Evolutionary conservation across 2,329 filamentous ascomycete genomes (phyloP).

Genomic region (Eutypa lata): DNA sequence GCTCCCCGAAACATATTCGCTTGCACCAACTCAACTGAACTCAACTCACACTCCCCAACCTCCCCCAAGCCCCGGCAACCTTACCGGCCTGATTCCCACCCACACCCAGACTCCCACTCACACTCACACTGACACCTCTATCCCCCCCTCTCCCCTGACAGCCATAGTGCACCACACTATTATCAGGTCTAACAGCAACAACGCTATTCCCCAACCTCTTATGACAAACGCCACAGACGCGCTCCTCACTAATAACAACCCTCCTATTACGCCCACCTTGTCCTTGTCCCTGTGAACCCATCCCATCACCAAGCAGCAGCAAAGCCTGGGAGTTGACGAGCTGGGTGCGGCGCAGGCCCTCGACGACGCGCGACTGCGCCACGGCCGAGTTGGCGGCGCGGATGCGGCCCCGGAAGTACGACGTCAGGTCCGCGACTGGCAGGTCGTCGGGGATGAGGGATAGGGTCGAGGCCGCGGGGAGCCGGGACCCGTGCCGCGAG

Average conservation of each 20-base stretch:
- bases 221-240: slow-evolving; percentile 88
- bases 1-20: no score
- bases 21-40: no score
- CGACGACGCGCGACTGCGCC: slow-evolving; percentile 76
- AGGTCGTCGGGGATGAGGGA: slow-evolving; percentile 80
- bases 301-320: slow-evolving; percentile 68
- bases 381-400: slow-evolving; percentile 78
- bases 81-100: slow-evolving; percentile 16
- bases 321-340: slow-evolving; percentile 73
- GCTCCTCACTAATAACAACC: slow-evolving; percentile 82
- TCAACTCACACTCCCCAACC: no score
- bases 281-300: slow-evolving; percentile 39
- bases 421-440: slow-evolving; percentile 74
- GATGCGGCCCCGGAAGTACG: slow-evolving; percentile 90
- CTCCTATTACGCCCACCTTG: slow-evolving; percentile 57
- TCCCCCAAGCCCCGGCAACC: not conserved
- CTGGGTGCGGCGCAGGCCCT: slow-evolving; percentile 73
- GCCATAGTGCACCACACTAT: slow-evolving; percentile 76
- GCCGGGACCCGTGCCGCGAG: slow-evolving; percentile 86
- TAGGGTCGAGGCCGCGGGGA: slow-evolving; percentile 83
- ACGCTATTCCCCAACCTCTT: slow-evolving; percentile 90
- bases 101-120: slow-evolving; percentile 29
- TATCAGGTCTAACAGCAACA: slow-evolving; percentile 84
- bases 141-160: slow-evolving; percentile 56
- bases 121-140: slow-evolving; percentile 32